Evolutionary conservation across 139 green algal species (phyloP), one percentile per base, ranked within the genome.

Genomic region (Chlamydomonas schloesseri): DNA sequence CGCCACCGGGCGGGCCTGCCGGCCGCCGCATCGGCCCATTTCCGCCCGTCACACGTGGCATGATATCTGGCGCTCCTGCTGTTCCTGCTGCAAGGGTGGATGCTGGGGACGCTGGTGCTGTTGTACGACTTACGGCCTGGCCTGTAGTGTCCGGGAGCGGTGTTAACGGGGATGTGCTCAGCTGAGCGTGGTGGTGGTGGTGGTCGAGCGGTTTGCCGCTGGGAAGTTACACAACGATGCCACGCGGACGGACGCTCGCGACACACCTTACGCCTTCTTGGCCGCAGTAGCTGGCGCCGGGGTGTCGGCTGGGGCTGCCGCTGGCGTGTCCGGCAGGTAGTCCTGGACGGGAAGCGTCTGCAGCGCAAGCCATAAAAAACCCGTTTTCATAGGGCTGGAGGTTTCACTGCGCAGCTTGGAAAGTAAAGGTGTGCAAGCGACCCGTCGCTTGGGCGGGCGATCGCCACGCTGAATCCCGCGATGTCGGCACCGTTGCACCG

Each of bases 311-410:
- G n/a, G 29, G 64, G 64, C 29, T 3, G 69, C 34, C 2, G 15
- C 36, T 1, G 34, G 14, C 20, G 47, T 17, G n/a, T 13, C n/a
- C 1, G 81, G 69, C 23, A 87, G 69, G 23, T 80, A 87, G 29
- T 87, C 81, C 34, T 87, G 69, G 26, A 87, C 26, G 13, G 81
- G 81, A 4, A 87, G 81, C 31, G 81, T 87, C 81, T 87, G 55
- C 21, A 3, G 24, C 21, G 36, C 70, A 55, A 55, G 36, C 20
- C 34, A 55, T 34, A 55, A 18, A 42, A 20, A 72, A 9, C 29
- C 18, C 31, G 5, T 9, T 18, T 72, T 72, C n/a, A 21, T 8
- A 29, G n/a, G n/a, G n/a, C n/a, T n/a, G n/a, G n/a, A n/a, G n/a
- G n/a, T n/a, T n/a, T n/a, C n/a, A n/a, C n/a, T n/a, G n/a, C n/a